Evolutionary conservation across 225 moss, liverwort and hornwort genomes (phyloP), one percentile per base, ranked within the genome.

Genomic region (Sphagnum tenellum): DNA sequence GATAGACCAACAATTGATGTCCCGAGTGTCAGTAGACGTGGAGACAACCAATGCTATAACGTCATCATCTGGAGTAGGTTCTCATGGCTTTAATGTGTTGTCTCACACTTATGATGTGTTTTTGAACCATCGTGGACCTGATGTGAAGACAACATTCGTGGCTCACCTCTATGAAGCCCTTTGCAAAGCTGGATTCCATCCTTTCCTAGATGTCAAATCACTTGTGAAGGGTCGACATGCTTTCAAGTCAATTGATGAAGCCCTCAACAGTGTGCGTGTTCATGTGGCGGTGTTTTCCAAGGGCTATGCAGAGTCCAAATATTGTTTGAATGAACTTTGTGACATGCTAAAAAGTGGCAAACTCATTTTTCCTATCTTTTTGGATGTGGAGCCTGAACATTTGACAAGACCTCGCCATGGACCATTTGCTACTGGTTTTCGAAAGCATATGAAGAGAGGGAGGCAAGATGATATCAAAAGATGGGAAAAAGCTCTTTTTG

Each of bases 151-250:
- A 9, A 68, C 74, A 12, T 74, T 74, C 49, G 62, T 74, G 9
- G 71, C 70, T 57, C 78, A 74, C 65, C 78, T 78, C 46, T 60
- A 74, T 12, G 74, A 74, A 68, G 78, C 78, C 9, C 48, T 78
- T 47, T 9, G n/a, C 50, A 58, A 64, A 49, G 65, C 68, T 2
- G 71, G 74, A 45, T 74, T 78, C 61, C 71, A 63, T 53, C 67
- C 60, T 50, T 78, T 60, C 58, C 65, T 78, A 48, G 71, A 78
- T 68, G 48, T 54, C 44, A 68, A 74, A 48, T 71, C 74, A 48
- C 53, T 74, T 8, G 48, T 65, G 4, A 54, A 78, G 52, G 71
- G 74, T 29, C 47, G 74, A 74, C 52, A 61, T 74, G 3, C 64
- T 61, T 10, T 71, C 71, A 74, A 71, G 0, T 55, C 44, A 45